These are phyloP conservation scores for Gossypium gossypioides DNA, from an alignment of 441 rosid genomes.

Conservation along the genomic window DNA sequence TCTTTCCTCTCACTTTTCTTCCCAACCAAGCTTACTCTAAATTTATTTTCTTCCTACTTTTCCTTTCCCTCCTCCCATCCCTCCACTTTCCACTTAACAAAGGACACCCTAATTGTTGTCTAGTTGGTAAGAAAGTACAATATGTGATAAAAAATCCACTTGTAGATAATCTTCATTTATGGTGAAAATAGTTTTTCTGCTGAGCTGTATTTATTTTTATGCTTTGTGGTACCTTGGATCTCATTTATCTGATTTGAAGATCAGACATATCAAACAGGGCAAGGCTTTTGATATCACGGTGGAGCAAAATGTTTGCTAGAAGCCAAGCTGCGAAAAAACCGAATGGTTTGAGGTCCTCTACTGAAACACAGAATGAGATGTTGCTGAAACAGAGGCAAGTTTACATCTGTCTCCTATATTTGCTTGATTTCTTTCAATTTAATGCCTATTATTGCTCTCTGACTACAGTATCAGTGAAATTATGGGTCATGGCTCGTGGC, in stretches of 20 bases:
- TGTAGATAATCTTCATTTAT: not conserved
- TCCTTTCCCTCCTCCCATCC: too few relatives aligned
- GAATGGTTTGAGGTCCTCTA: conserved; percentile 46
- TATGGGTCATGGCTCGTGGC: conserved; percentile 64
- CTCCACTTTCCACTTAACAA: too few relatives aligned
- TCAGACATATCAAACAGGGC: conserved; percentile 99
- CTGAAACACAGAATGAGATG: conserved; percentile 58
- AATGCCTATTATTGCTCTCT: conserved; percentile 26
- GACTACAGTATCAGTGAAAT: conserved; percentile 71
- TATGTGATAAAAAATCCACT: not conserved
- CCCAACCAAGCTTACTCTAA: too few relatives aligned
- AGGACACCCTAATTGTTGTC: not conserved
- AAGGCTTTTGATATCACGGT: conserved; percentile 68
- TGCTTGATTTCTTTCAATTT: conserved; percentile 5
- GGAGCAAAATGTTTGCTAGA: conserved; percentile 86
- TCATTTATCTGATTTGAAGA: conserved; percentile 94
- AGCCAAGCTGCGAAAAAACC: conserved; percentile 62
- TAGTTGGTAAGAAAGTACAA: not conserved
- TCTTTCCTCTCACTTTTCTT: too few relatives aligned
- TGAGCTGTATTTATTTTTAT: conserved; percentile 8
- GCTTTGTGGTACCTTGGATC: conserved; percentile 37
- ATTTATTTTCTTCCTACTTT: too few relatives aligned
- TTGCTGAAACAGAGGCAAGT: conserved; percentile 76
- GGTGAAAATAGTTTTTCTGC: not conserved
- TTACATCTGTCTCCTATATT: conserved; percentile 16